Conservation (phyloP, 768 basidiomycete species). For the Phallus indusiatus region DNA sequence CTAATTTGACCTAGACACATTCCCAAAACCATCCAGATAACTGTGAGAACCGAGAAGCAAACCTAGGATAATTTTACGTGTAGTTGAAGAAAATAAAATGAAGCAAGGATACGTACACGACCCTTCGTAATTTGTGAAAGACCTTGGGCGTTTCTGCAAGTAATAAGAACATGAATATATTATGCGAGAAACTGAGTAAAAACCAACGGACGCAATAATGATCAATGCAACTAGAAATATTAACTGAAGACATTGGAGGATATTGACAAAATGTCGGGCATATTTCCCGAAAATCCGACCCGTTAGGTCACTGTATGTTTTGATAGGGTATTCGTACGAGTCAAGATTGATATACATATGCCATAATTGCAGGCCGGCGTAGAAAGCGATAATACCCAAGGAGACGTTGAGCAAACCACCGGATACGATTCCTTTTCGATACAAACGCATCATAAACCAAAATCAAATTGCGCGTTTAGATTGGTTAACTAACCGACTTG, state of each 20-base stretch:
- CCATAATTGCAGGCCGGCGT: conserved; percentile 50
- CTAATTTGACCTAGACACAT: conserved; percentile 50
- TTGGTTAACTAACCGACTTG: not conserved
- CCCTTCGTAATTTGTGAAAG: conserved; percentile 41
- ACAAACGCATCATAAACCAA: not conserved
- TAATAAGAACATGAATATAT: not conserved
- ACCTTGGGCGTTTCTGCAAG: conserved; percentile 39
- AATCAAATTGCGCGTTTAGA: not conserved
- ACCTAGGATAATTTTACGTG: no score
- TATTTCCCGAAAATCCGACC: conserved; percentile 43
- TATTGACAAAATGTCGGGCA: conserved; percentile 36
- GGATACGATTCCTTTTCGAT: conserved; percentile 40
- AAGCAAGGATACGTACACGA: conserved; percentile 20
- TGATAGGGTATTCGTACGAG: conserved; percentile 43
- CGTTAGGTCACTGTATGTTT: conserved; percentile 46
- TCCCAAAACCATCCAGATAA: conserved; percentile 49
- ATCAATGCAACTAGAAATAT: conserved; percentile 36
- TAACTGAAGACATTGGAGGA: conserved; percentile 51
- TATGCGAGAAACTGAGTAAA: not conserved
- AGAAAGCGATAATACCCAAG: conserved; percentile 35
- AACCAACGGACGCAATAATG: not conserved
- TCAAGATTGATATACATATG: conserved; percentile 46
- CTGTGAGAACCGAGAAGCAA: conserved; percentile 1
- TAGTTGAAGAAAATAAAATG: no score
- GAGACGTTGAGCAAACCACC: conserved; percentile 25